Evolutionary conservation across 2,329 filamentous ascomycete genomes (phyloP).

Genomic region (Phyllosticta paracitricarpa): DNA sequence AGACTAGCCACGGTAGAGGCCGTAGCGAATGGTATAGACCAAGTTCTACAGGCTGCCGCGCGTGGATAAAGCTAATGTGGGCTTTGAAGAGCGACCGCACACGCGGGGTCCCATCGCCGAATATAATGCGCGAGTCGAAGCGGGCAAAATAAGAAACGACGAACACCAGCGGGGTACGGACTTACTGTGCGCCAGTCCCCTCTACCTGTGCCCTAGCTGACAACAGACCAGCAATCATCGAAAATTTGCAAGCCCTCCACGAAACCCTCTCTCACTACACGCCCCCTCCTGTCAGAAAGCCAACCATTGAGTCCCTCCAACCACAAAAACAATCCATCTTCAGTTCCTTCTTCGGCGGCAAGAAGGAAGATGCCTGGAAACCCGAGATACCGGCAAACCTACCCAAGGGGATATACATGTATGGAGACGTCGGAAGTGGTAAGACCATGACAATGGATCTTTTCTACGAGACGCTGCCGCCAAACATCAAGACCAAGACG

Average conservation of each 20-base stretch:
- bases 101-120: conserved; percentile 67
- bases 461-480: conserved; percentile 86
- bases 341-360: conserved; percentile 50
- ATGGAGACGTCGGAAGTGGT: conserved; percentile 90
- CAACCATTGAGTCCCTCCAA: conserved; percentile 60
- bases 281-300: conserved; percentile 65
- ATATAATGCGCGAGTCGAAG: conserved; percentile 72
- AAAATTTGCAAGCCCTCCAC: conserved; percentile 80
- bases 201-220: conserved; percentile 7
- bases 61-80: neutral
- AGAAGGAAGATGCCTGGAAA: conserved; percentile 26
- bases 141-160: conserved; percentile 70
- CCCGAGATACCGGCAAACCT: conserved; percentile 58
- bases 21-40: conserved; percentile 2
- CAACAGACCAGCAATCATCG: conserved; percentile 60
- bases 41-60: no score
- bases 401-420: conserved; percentile 86
- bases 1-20: conserved; percentile 3
- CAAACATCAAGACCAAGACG: conserved; percentile 69
- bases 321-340: conserved; percentile 45
- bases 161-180: conserved; percentile 70
- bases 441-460: conserved; percentile 99
- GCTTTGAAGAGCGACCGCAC: neutral
- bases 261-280: conserved; percentile 67
- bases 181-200: conserved; percentile 16